Evolutionary conservation across 306 rosid genomes (phyloP), one percentile per base, ranked within the genome.

Genomic region (Glycine tomentella): DNA sequence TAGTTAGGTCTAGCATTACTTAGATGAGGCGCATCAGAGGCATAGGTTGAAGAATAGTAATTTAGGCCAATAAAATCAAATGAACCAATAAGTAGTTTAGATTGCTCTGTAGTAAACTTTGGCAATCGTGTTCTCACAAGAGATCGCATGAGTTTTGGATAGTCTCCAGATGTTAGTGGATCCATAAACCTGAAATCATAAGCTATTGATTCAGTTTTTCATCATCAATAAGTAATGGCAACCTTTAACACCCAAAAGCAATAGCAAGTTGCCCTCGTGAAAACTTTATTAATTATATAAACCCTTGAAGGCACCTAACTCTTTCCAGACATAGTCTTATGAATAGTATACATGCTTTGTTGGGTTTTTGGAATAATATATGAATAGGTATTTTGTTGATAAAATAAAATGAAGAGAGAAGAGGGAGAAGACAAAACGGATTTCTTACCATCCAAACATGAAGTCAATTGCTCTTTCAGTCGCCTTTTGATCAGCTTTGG

Each of bases 51-150:
- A 3, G 90, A 71, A 78, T 92, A 90, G 63, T 90, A 89, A 67
- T 92, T 92, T 1, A 92, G n/a, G 16, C 95, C 93, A 69, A 92
- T 56, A 57, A 92, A 90, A 56, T 92, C 95, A 16, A 85, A 86
- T 8, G 97, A 90, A 14, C 86, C 93, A 33, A 51, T 86, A 3
- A 92, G 31, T 9, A 66, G 55, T 5, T 16, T 56, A 0, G 90
- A 44, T 79, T 92, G 83, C 13, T 85, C 71, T 53, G 62, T 6
- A 0, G 83, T 80, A 58, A 89, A 92, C 9, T 76, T 87, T 4
- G 93, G 97, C 11, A 90, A 46, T 52, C 93, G 62, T 5, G 76
- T 33, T 17, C 91, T 86, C 2, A 89, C 87, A 0, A 83, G 69
- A 4, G 80, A 31, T 40, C 85, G 45, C 94, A 93, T 91, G 77